These are phyloP conservation scores for Hippophae tibetana DNA, from an alignment of 306 rosid species.

Conservation along the genomic window DNA sequence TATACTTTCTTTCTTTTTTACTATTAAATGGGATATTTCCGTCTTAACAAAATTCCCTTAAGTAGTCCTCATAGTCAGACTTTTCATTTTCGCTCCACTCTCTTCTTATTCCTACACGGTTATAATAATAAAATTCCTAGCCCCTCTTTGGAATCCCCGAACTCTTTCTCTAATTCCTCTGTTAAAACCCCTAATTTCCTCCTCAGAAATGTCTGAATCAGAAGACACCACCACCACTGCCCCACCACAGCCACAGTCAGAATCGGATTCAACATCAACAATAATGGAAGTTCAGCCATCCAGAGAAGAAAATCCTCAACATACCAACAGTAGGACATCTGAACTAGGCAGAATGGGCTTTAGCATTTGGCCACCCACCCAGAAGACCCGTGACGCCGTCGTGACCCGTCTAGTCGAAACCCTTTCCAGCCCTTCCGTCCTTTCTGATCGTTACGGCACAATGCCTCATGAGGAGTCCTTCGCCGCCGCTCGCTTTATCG, in stretches of 20 bases:
- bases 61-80: neutral
- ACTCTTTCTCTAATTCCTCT: neutral
- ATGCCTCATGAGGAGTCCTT: constrained; percentile 50
- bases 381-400: constrained; percentile 92
- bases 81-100: neutral
- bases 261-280: constrained; percentile 7
- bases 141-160: neutral
- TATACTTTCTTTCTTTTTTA: too few species aligned
- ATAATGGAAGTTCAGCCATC: constrained; percentile 14
- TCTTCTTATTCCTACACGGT: too few species aligned
- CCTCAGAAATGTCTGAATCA: constrained; percentile 35
- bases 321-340: constrained; percentile 5
- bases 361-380: constrained; percentile 93
- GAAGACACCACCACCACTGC: constrained; percentile 10
- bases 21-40: too few species aligned
- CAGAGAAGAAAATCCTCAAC: neutral
- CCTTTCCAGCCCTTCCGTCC: constrained; percentile 67
- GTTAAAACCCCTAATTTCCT: neutral
- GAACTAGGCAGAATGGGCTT: constrained; percentile 29
- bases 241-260: constrained; percentile 8
- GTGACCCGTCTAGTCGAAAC: constrained; percentile 66
- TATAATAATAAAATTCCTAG: neutral
- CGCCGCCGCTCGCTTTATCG: constrained; percentile 51
- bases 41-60: too few species aligned
- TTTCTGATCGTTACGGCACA: constrained; percentile 89